These are phyloP conservation scores for Limonomyces culmigenus DNA, from an alignment of 1,284 basidiomycete species.

Conservation along the genomic window DNA sequence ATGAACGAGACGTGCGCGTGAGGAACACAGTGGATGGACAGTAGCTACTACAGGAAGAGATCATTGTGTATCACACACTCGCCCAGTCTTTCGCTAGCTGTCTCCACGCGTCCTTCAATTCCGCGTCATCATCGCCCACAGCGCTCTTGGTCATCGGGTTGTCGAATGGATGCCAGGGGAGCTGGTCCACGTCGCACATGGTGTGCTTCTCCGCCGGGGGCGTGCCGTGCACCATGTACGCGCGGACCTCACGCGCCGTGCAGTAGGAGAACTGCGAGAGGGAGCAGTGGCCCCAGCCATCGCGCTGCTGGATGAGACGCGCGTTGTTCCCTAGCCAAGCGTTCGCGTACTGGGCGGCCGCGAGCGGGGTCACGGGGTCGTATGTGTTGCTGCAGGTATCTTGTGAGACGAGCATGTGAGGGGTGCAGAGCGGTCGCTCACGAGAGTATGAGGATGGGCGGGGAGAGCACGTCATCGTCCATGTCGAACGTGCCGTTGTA, in stretches of 20 bases:
- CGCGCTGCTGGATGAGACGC: slow-evolving; percentile 1
- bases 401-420: neutral
- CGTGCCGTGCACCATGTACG: slow-evolving; percentile 1
- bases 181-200: slow-evolving; percentile 2
- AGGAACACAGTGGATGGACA: no score
- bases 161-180: neutral
- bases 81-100: no score
- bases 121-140: no score
- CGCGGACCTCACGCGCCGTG: neutral
- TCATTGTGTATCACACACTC: no score
- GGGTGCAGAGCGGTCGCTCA: neutral
- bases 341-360: neutral
- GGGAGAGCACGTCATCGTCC: neutral
- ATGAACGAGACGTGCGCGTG: no score
- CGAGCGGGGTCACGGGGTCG: slow-evolving; percentile 4
- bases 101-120: no score
- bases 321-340: slow-evolving; percentile 3
- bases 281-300: slow-evolving; percentile 3
- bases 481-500: slow-evolving; percentile 3
- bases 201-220: neutral
- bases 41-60: no score
- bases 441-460: slow-evolving; percentile 2
- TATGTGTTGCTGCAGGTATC: neutral
- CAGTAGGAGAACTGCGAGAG: slow-evolving; percentile 1
- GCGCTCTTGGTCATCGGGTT: no score